Evolutionary conservation across 805 yeast genomes (phyloP).

Genomic region (Maudiozyma barnettii): DNA sequence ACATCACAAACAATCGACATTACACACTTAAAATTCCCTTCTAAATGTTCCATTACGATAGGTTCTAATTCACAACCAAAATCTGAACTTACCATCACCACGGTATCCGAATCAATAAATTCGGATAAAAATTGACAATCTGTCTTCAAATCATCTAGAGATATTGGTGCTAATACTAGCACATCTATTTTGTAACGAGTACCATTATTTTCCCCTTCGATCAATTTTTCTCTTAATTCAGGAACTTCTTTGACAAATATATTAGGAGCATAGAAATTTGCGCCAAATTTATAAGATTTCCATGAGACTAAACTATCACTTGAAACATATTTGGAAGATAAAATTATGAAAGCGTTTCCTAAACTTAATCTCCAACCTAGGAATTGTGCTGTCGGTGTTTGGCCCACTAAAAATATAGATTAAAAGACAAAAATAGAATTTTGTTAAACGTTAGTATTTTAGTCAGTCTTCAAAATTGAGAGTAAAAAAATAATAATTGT

Average conservation of each 20-base stretch:
- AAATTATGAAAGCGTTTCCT: slow-evolving; percentile 23
- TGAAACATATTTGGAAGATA: slow-evolving; percentile 23
- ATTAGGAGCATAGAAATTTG: slow-evolving; percentile 28
- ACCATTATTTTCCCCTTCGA: too few species aligned
- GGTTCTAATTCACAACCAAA: slow-evolving; percentile 27
- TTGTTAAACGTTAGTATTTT: background rate
- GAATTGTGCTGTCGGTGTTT: slow-evolving; percentile 27
- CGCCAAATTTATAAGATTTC: slow-evolving; percentile 27
- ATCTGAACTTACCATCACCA: slow-evolving; percentile 21
- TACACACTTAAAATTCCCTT: slow-evolving; percentile 15
- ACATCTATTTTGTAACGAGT: slow-evolving; percentile 16
- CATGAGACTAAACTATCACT: slow-evolving; percentile 28
- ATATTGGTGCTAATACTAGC: slow-evolving; percentile 20
- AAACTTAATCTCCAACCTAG: slow-evolving; percentile 28
- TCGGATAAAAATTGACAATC: slow-evolving; percentile 13
- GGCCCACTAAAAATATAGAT: slow-evolving; percentile 21
- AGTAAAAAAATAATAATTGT: background rate
- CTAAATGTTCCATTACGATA: slow-evolving; percentile 11
- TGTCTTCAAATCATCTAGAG: slow-evolving; percentile 17
- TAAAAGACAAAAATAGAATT: background rate
- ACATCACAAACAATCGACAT: slow-evolving; percentile 22
- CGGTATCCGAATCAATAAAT: slow-evolving; percentile 14
- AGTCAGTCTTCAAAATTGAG: too few species aligned
- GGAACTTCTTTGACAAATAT: slow-evolving; percentile 12
- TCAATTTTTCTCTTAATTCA: slow-evolving; percentile 2